Evolutionary conservation across 306 rosid genomes (phyloP).

Genomic region (Vicia sativa): DNA sequence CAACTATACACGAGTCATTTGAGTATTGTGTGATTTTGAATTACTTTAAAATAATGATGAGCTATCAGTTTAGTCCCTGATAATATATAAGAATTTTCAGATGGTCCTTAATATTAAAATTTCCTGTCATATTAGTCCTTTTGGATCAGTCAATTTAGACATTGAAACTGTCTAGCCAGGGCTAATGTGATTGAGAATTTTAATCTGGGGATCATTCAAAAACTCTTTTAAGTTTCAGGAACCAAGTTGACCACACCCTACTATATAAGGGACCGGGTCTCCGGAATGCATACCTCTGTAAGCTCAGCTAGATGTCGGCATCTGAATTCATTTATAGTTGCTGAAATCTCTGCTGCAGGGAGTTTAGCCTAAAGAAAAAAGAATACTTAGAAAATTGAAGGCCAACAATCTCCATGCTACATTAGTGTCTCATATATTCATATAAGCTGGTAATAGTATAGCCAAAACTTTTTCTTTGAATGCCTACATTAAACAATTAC

Average conservation of each 20-base stretch:
- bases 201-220: background rate
- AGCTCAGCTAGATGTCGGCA: slow-evolving; percentile 96
- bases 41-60: background rate
- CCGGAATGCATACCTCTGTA: slow-evolving; percentile 62
- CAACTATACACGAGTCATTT: slow-evolving; percentile 7
- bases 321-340: slow-evolving; percentile 91
- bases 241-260: background rate
- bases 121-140: background rate
- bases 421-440: slow-evolving; percentile 23
- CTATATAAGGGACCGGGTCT: background rate
- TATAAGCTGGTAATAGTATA: slow-evolving; percentile 23
- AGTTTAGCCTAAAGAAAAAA: slow-evolving; percentile 76
- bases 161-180: background rate
- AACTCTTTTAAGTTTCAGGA: background rate
- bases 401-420: slow-evolving; percentile 23
- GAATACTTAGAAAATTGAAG: slow-evolving; percentile 22
- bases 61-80: background rate
- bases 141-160: background rate
- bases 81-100: background rate
- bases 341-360: slow-evolving; percentile 89
- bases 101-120: background rate
- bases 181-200: slow-evolving; percentile 2
- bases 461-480: slow-evolving; percentile 15
- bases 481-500: slow-evolving; percentile 7
- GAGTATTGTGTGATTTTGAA: slow-evolving; percentile 14